A percentile compares a stretch with the other conserved stretches of the same genome.
Conservation (phyloP, 31 red algal genomes). For the Bonnemaisonia californica region DNA sequence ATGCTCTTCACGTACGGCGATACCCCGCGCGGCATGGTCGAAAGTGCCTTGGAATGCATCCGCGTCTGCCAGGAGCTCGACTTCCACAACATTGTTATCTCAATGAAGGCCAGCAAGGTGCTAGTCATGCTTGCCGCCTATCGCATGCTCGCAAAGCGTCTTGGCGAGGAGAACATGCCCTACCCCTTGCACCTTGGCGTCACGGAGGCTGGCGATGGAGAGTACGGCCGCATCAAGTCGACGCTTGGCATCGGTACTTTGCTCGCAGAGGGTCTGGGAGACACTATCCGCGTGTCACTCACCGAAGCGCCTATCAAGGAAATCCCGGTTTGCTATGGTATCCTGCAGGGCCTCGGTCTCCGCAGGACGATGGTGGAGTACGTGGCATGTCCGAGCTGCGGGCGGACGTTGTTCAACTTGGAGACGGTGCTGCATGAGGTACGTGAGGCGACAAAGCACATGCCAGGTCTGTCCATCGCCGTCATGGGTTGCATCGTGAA, state of each 20-base stretch:
- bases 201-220: constrained; percentile 98
- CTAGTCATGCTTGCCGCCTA: constrained; percentile 98
- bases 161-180: constrained; percentile 65
- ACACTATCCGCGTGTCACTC: constrained; percentile 97
- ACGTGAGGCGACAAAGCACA: constrained; percentile 96
- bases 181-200: constrained; percentile 99
- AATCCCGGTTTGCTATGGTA: constrained; percentile 95
- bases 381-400: constrained; percentile 98
- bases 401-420: constrained; percentile 97
- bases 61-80: constrained; percentile 88
- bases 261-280: constrained; percentile 95
- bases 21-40: constrained; percentile 98
- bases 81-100: constrained; percentile 97
- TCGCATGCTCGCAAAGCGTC: constrained; percentile 79
- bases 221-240: constrained; percentile 97
- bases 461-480: constrained; percentile 92
- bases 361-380: constrained; percentile 94
- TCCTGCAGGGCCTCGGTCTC: constrained; percentile 89
- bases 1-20: constrained; percentile 98
- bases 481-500: constrained; percentile 99
- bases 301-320: constrained; percentile 99
- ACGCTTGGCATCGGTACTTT: constrained; percentile 95
- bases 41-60: constrained; percentile 94
- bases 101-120: constrained; percentile 98
- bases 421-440: constrained; percentile 89